Base-by-base conservation (phyloP, 208 protist species). In the Naegleria fowleri region DNA sequence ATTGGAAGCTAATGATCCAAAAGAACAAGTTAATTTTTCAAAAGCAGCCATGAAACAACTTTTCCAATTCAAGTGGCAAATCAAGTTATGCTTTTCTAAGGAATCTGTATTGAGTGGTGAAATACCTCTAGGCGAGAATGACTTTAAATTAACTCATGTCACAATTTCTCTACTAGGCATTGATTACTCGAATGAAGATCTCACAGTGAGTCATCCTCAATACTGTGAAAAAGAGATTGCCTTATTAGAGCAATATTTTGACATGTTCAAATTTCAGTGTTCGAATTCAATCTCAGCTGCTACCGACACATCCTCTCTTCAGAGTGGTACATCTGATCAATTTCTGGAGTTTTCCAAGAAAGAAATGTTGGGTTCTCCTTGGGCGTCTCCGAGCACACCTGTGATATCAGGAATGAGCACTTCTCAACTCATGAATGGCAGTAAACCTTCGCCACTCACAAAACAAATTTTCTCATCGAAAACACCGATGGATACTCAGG, bases 1-100 rank as follows among this genome's bases (percentile, higher is more conserved):
- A 79, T 33, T 79, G 7, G 67, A 79, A 79, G 29, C 19, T 36
- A 36, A 79, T 13, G 67, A 79, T 79, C 67, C 67, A 79, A 79
- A 9, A 79, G 67, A 79, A 36, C 16, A 79, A 36, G 29, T 79
- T 33, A 79, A 79, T n/a, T 79, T 79, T 79, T 0, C 67, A 36
- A 79, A 79, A 36, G 67, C 67, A 36, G 67, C 67, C 9, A 79
- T 79, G 67, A 79, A 79, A 36, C 67, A 79, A 79, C n/a, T 79
- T 36, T 79, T 79, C 67, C 67, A 79, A 79, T 79, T 79, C n/a
- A 79, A 79, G 16, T 79, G 67, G 67, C 67, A 79, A 79, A 79
- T 79, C 29, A 79, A 79, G n/a, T 79, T 79, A n/a, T 36, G 16
- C 9, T 79, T 79, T 36, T 79, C 29, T 36, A 79, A 79, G n/a